A percentile compares a stretch with the other conserved stretches of the same genome.
Evolutionary conservation across 768 basidiomycete genomes (phyloP).

Genomic region (Psilocybe tampanensis): DNA sequence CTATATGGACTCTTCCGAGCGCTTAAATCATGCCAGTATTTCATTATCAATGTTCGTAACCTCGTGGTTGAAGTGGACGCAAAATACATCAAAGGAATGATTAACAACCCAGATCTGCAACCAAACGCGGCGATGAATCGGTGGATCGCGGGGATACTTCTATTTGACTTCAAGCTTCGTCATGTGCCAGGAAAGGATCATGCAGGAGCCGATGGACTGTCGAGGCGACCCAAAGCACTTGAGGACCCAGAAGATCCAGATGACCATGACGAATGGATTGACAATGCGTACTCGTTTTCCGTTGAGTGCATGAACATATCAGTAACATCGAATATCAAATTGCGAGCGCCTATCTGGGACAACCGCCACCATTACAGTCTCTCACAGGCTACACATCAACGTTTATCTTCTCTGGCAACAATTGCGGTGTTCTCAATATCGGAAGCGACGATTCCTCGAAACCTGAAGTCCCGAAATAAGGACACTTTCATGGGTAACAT

Average conservation of each 20-base stretch:
- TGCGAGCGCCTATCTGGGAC: neutral
- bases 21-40: slow-evolving; percentile 16
- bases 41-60: slow-evolving; percentile 27
- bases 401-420: no score
- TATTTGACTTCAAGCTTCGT: slow-evolving; percentile 35
- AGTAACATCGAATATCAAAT: neutral
- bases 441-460: neutral
- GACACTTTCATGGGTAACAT: neutral
- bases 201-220: slow-evolving; percentile 16
- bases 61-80: slow-evolving; percentile 30
- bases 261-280: slow-evolving; percentile 9
- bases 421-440: no score
- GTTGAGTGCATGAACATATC: slow-evolving; percentile 1
- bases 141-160: slow-evolving; percentile 41
- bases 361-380: no score
- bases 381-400: no score
- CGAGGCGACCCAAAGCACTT: slow-evolving; percentile 10
- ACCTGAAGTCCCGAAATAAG: no score
- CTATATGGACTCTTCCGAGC: slow-evolving; percentile 28
- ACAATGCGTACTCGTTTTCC: neutral
- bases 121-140: slow-evolving; percentile 39
- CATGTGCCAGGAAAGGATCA: slow-evolving; percentile 35
- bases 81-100: slow-evolving; percentile 36
- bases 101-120: slow-evolving; percentile 37
- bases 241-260: slow-evolving; percentile 14